Evolutionary conservation across 2,329 filamentous ascomycete species (phyloP), one percentile per base, ranked within the genome.

Genomic region (Pseudocercospora ulei): DNA sequence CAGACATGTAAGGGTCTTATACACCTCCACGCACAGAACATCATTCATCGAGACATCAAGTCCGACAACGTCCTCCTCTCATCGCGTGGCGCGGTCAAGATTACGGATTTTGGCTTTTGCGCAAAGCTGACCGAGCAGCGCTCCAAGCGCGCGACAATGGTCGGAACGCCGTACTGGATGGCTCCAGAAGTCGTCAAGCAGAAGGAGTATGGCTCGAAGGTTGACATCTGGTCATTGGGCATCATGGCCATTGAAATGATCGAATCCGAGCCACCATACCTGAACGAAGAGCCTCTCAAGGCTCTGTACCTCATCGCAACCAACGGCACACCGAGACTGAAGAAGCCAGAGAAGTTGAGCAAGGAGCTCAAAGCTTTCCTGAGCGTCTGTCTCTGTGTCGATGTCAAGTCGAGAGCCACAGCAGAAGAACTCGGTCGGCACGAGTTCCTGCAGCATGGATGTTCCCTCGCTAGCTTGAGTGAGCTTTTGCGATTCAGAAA

Each of bases 181-280:
- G 90, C 90, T 5, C 90, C 90, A 23, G 90, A 98, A 64, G 90
- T 98, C 28, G 90, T 98, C 60, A 96, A 96, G 69, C 90, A 96
- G 63, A 96, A 96, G 69, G 88, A 95, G 64, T 98, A 98, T 57
- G 90, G 88, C 24, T 82, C 83, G 58, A 96, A 96, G 71, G 90
- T 96, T 47, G 90, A 98, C 59, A 94, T 96, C 59, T 98, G 90
- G 90, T 95, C 87, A 18, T 70, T 98, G 46, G 90, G 90, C 57
- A 98, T 98, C 66, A 98, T 96, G 90, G 88, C 90, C 14, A 96
- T 98, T 57, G 90, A 98, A 65, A 95, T 98, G 90, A 96, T 96
- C 57, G 90, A 98, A 62, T 93, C 85, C 11, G 90, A 98, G 63
- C 90, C 90, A 4, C 90, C 90, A 0, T 98, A 98, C 62, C 75